These are phyloP conservation scores for Macrophomina pseudophaseolina DNA, from an alignment of 2,329 filamentous ascomycete species.

Conservation along the genomic window DNA sequence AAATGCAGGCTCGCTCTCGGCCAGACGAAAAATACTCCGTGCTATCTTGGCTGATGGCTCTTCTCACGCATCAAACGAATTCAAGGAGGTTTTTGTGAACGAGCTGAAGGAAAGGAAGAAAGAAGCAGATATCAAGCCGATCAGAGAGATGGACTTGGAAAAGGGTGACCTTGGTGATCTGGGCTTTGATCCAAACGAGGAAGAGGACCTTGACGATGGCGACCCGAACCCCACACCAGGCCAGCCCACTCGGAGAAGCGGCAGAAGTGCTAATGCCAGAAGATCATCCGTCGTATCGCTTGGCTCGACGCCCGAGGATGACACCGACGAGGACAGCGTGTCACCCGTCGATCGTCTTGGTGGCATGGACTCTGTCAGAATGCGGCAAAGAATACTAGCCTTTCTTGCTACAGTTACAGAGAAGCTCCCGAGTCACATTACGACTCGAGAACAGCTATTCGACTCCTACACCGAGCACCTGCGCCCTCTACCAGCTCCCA, in stretches of 20 bases:
- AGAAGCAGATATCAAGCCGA: conserved; percentile 33
- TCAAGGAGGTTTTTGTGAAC: conserved; percentile 69
- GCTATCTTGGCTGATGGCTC: conserved; percentile 71
- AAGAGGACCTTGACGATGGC: conserved; percentile 26
- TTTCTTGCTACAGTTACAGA: conserved; percentile 47
- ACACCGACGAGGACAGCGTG: conserved; percentile 21
- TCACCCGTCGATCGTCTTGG: conserved; percentile 38
- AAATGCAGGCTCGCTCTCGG: conserved; percentile 43
- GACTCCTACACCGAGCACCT: conserved; percentile 63
- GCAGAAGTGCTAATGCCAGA: background rate
- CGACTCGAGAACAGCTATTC: conserved; percentile 63
- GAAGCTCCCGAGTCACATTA: conserved; percentile 49
- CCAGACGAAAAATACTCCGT: conserved; percentile 62
- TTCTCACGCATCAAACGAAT: conserved; percentile 58
- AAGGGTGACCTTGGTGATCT: conserved; percentile 25
- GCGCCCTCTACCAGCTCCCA: conserved; percentile 61
- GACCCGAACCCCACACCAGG: background rate
- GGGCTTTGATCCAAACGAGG: conserved; percentile 25
- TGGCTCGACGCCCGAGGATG: background rate
- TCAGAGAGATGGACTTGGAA: conserved; percentile 21
- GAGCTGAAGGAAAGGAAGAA: conserved; percentile 61
- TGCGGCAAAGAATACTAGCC: conserved; percentile 68
- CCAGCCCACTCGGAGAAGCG: background rate
- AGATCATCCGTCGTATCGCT: conserved; percentile 15
- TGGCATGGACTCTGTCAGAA: conserved; percentile 60